Conservation (phyloP, 306 rosid genomes). For the Astragalus membranaceus region DNA sequence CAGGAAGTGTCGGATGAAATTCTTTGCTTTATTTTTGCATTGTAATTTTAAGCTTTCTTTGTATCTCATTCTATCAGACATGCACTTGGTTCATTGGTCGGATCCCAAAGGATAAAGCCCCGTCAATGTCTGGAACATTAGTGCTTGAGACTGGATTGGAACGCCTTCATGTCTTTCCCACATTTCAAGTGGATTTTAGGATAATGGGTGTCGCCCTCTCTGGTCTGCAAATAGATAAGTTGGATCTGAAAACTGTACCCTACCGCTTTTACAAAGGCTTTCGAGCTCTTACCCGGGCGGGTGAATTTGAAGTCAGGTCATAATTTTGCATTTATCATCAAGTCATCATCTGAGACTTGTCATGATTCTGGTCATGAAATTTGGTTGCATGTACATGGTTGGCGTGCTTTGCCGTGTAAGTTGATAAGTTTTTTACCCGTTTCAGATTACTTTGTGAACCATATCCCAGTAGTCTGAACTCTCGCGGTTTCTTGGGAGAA, state of each 20-base stretch:
- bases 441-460: background rate
- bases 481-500: background rate
- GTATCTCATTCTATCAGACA: constrained; percentile 41
- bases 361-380: constrained; percentile 8
- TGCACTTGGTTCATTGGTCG: constrained; percentile 85
- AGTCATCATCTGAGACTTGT: constrained; percentile 7
- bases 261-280: constrained; percentile 77
- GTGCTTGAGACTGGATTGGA: constrained; percentile 76
- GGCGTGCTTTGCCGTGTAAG: constrained; percentile 3
- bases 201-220: constrained; percentile 89
- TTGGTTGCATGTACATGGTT: constrained; percentile 18
- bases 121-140: constrained; percentile 83
- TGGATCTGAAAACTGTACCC: constrained; percentile 65
- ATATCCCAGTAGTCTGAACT: background rate
- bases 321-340: constrained; percentile 19
- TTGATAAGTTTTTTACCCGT: background rate
- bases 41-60: background rate
- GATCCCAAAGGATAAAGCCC: constrained; percentile 86
- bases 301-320: constrained; percentile 83
- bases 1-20: background rate
- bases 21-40: background rate
- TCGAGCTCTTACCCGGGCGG: constrained; percentile 79
- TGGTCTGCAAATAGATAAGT: constrained; percentile 77
- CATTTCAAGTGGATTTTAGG: constrained; percentile 71
- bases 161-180: constrained; percentile 78